These are phyloP conservation scores for Saccharomycopsis vini DNA, from an alignment of 805 yeast species.

Conservation along the genomic window DNA sequence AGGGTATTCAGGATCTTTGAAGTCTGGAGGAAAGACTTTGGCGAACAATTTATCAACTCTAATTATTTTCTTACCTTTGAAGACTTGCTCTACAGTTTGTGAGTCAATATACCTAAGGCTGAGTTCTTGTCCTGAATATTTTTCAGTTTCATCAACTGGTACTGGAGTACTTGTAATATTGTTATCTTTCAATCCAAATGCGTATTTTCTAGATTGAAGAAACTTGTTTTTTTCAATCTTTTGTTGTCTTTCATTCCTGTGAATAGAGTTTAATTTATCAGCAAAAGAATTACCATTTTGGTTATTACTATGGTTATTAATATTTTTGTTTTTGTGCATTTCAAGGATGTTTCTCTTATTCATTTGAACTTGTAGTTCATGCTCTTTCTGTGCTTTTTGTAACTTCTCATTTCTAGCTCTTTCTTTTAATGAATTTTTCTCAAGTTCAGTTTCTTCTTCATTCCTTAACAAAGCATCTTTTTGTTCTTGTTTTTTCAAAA, in stretches of 20 bases:
- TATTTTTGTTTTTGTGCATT: no score
- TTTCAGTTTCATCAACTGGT: constrained; percentile 36
- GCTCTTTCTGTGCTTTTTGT: no score
- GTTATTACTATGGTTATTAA: background rate
- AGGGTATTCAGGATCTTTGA: constrained; percentile 54
- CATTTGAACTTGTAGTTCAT: no score
- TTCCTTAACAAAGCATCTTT: constrained; percentile 1
- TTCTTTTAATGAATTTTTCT: background rate
- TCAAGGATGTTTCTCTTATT: no score
- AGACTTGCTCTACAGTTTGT: constrained; percentile 27
- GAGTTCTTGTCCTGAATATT: constrained; percentile 35
- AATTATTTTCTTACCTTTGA: constrained; percentile 45
- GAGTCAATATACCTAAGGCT: constrained; percentile 38
- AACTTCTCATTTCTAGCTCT: background rate
- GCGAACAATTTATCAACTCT: constrained; percentile 53
- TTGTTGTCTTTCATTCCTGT: constrained; percentile 7
- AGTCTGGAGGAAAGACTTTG: constrained; percentile 60
- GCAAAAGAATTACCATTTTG: constrained; percentile 8
- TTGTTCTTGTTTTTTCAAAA: constrained; percentile 7
- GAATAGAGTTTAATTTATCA: constrained; percentile 1
- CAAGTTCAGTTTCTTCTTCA: background rate
- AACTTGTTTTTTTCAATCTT: constrained; percentile 2
- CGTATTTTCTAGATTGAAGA: constrained; percentile 12
- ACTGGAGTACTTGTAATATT: constrained; percentile 20
- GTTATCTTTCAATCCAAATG: constrained; percentile 11